Base-by-base conservation (phyloP, 1,139 yeast genomes). In the Pneumocystis carinii region DNA sequence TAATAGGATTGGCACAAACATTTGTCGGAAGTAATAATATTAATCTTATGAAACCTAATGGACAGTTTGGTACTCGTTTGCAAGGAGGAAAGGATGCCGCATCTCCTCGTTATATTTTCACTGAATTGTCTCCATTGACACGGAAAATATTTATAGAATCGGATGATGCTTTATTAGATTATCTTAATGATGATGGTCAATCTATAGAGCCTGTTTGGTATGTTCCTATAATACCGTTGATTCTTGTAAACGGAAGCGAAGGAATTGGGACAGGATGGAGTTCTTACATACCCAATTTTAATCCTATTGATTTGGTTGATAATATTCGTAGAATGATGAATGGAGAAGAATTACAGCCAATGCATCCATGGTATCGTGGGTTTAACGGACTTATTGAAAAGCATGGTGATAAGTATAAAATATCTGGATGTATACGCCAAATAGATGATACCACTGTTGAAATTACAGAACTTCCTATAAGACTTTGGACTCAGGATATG, bases 211-310 rank as follows among this genome's bases (percentile, higher is more conserved):
- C 99, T 0, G 90, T 88, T 71, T 89, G 95, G 92, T 94, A 90
- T 73, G 78, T 88, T 48, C 99, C 99, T 0, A 84, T 94, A 32
- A 71, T 94, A 62, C 99, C 99, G 3, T 88, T 90, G 90, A 73
- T 92, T 39, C 78, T 94, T 66, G 96, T 94, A 7, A 94, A 94
- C 72, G 99, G 99, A 64, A 81, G 94, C 10, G 98, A 94, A 75
- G 99, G 99, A 76, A 94, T 94, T 74, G 99, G 99, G 68, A 90
- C 98, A 62, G 99, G 98, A 69, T 94, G 98, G 97, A 88, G 96
- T 66, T 90, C 98, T 1, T 84, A 83, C 67, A 86, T 94, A 67
- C 99, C 98, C 1, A 83, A 87, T 59, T 92, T 82, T 74, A 90
- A 92, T 72, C 99, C 99, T 0, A 71, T 74, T 35, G 98, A 92